Conservation (phyloP, 2,329 filamentous ascomycete genomes). For the Colletotrichum eremochloae region DNA sequence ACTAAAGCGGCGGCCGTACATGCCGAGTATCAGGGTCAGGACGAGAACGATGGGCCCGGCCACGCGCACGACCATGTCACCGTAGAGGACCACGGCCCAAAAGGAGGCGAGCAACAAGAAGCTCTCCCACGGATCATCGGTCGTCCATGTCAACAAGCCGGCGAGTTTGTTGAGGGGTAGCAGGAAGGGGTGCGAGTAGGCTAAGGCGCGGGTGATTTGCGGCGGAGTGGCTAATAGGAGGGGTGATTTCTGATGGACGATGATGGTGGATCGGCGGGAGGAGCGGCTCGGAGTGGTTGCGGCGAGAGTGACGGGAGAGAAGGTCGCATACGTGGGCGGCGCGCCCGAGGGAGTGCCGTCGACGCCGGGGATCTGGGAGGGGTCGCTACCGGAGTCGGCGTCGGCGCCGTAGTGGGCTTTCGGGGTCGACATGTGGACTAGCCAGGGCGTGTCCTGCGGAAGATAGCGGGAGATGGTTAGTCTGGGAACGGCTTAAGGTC, state of each 20-base stretch:
- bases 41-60: conserved; percentile 89
- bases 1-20: conserved; percentile 92
- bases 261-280: conserved; percentile 85
- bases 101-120: conserved; percentile 88
- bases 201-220: conserved; percentile 91
- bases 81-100: conserved; percentile 89
- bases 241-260: conserved; percentile 97
- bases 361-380: conserved; percentile 51
- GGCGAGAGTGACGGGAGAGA: conserved; percentile 86
- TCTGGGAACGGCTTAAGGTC: background rate
- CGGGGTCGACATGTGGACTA: conserved; percentile 65
- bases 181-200: conserved; percentile 95
- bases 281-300: conserved; percentile 72
- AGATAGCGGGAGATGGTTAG: conserved; percentile 43
- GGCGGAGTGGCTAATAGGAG: conserved; percentile 93
- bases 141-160: conserved; percentile 93
- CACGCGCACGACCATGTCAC: conserved; percentile 83
- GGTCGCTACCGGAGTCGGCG: conserved; percentile 49
- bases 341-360: conserved; percentile 56
- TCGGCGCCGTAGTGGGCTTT: conserved; percentile 54
- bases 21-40: conserved; percentile 83
- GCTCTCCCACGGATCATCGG: conserved; percentile 95
- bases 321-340: conserved; percentile 85
- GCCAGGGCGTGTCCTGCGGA: conserved; percentile 61
- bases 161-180: conserved; percentile 87